Evolutionary conservation across 2,329 filamentous ascomycete genomes (phyloP), one percentile per base, ranked within the genome.

Genomic region (Fusarium continuum): DNA sequence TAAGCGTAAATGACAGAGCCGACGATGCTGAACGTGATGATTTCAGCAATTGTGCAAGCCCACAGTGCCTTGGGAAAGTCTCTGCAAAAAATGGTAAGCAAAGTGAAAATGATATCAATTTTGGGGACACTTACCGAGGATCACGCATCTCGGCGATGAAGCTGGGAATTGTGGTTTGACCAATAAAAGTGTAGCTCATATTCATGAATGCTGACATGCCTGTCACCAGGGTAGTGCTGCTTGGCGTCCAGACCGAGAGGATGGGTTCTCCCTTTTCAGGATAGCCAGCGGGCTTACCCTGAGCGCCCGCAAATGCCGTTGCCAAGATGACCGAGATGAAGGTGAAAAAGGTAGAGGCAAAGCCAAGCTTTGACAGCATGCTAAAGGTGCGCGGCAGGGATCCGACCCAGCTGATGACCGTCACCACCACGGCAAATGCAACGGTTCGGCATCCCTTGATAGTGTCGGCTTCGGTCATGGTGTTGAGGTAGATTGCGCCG

Each of bases 81-180:
- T 56, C 85, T 88, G 34, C 6, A 26, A 1, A 2, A 11, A 25
- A 4, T 20, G 2, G 11, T 58, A 1, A 45, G 17, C 10, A 9
- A 4, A 4, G 13, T 5, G 1, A 3, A 1, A 17, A 11, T 2
- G 16, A 6, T 4, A 6, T 5, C 14, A 1, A 36, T 14, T 22
- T n/a, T n/a, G n/a, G n/a, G n/a, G 9, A 4, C 8, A 13, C 76
- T 43, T 71, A 80, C 79, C 75, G 73, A 0, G 85, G 85, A 34
- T 88, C 82, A 44, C 80, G 90, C 93, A 97, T 97, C 76, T 97
- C 93, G 3, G 93, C 93, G 63, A 97, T 97, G 79, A 97, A 97
- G 67, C 90, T 93, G 0, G 93, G 93, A 8, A 97, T 83, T 0
- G 93, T 96, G 69, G 96, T 96, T 74, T 97, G 93, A 0, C 93